Conservation (phyloP, 140 eudicot species). For the Cichorium intybus region DNA sequence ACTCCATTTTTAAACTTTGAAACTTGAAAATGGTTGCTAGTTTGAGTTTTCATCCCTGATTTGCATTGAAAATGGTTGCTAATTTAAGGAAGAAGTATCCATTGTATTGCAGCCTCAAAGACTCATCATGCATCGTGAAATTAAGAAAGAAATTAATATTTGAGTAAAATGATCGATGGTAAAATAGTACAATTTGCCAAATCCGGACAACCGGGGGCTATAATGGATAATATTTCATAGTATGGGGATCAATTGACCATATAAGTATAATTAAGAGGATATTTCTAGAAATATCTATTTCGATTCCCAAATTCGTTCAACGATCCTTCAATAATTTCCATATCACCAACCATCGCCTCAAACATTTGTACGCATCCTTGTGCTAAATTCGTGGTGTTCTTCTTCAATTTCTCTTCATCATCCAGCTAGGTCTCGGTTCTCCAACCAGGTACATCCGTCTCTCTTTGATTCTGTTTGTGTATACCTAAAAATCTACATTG, state of each 20-base stretch:
- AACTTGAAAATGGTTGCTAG: too few species aligned
- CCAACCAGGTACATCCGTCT: neutral
- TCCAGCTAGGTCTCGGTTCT: slow-evolving; percentile 1
- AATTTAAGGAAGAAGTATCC: too few species aligned
- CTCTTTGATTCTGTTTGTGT: neutral
- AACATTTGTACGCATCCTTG: neutral
- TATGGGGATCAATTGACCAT: neutral
- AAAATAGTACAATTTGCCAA: too few species aligned
- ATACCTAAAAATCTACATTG: neutral
- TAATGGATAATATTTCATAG: neutral
- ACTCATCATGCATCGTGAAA: too few species aligned
- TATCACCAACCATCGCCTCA: neutral
- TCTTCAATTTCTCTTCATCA: slow-evolving; percentile 1
- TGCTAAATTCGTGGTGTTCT: neutral
- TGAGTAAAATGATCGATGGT: too few species aligned
- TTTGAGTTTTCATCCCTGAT: too few species aligned
- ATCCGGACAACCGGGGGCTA: neutral
- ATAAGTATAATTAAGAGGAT: neutral
- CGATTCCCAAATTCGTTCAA: neutral
- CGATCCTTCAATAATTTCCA: neutral
- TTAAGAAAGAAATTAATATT: too few species aligned
- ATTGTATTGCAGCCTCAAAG: too few species aligned
- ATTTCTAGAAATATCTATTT: neutral
- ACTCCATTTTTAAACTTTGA: too few species aligned
- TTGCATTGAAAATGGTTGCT: too few species aligned